These are phyloP conservation scores for Acanthamoeba sp. DNA, from an alignment of 208 protist species.

Conservation along the genomic window DNA sequence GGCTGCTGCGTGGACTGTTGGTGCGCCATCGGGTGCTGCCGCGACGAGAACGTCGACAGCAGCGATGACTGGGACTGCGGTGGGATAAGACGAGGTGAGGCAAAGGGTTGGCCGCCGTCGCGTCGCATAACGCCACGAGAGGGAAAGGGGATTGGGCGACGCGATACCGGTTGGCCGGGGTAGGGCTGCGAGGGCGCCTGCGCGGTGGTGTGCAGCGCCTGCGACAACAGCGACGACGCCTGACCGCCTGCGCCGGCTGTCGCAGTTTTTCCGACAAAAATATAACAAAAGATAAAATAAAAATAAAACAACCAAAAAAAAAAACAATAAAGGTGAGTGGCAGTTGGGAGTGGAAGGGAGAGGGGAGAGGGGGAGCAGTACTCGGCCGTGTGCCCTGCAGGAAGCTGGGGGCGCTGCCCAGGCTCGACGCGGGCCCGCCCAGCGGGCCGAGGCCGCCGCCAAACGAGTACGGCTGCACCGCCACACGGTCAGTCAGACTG, in stretches of 20 bases:
- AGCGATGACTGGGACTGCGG: background rate
- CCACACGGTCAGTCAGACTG: background rate
- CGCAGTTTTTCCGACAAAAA: no score
- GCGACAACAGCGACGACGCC: constrained; percentile 1
- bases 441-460: background rate
- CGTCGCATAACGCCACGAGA: background rate
- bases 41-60: background rate
- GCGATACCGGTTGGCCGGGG: background rate
- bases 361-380: no score
- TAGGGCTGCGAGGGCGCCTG: background rate
- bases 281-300: no score
- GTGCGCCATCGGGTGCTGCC: background rate
- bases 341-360: no score
- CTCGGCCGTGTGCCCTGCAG: background rate
- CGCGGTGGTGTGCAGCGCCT: background rate
- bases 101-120: background rate
- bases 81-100: background rate
- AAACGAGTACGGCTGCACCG: background rate
- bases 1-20: background rate
- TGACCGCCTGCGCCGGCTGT: background rate
- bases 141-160: no score
- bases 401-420: background rate
- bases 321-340: no score
- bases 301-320: no score
- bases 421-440: background rate